phyloP scores from a whole-genome alignment of 495 filamentous ascomycete species.

The Glonium stellatum region DNA sequence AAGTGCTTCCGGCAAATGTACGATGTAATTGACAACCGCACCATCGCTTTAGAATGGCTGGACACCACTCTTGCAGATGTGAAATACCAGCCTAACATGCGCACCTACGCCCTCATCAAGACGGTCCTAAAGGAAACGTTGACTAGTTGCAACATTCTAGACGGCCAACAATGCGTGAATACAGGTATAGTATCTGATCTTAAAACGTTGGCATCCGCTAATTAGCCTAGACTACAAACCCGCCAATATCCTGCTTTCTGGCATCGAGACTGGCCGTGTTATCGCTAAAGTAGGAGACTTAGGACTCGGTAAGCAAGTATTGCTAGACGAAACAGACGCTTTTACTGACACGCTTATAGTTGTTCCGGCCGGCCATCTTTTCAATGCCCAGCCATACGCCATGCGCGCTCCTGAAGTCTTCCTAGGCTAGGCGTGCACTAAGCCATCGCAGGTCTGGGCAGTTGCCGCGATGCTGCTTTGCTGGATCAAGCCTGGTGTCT shows the following conservation, averaged over 20 bases:
- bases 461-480: conserved; percentile 6
- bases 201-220: conserved; percentile 4
- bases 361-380: background rate
- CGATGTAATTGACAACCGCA: conserved; percentile 2
- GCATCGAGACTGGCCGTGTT: background rate
- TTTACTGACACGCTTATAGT: conserved; percentile 6
- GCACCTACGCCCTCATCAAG: background rate
- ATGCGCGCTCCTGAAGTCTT: conserved; percentile 17
- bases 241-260: conserved; percentile 13
- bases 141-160: background rate
- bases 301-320: background rate
- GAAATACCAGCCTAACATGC: background rate
- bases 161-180: background rate
- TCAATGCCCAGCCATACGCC: conserved; percentile 6
- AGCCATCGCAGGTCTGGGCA: conserved; percentile 6
- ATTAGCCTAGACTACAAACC: conserved; percentile 7
- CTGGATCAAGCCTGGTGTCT: conserved; percentile 13
- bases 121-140: background rate
- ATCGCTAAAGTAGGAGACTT: conserved; percentile 13
- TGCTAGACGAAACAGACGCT: background rate
- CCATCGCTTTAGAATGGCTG: conserved; percentile 8
- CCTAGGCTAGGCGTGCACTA: background rate
- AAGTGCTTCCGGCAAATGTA: conserved; percentile 6
- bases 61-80: conserved; percentile 8
- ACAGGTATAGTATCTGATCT: conserved; percentile 10